These are phyloP conservation scores for Ophiocordyceps camponoti-rufipedis DNA, from an alignment of 2,329 filamentous ascomycete genomes.

Conservation along the genomic window DNA sequence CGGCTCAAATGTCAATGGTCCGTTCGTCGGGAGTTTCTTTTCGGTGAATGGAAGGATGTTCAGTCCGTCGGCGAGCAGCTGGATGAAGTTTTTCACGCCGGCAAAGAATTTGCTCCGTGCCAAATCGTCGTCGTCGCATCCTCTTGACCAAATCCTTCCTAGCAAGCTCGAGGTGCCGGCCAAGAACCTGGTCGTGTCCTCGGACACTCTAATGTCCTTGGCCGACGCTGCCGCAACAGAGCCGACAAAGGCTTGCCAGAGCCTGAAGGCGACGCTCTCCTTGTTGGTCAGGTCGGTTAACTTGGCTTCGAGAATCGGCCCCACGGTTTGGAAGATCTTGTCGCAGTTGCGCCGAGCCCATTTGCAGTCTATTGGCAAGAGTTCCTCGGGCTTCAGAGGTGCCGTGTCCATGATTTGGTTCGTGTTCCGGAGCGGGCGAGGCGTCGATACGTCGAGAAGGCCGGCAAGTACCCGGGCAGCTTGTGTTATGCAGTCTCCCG, in stretches of 20 bases:
- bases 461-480: constrained; percentile 53
- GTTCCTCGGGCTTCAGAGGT: constrained; percentile 46
- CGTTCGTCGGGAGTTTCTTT: constrained; percentile 32
- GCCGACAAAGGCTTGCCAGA: constrained; percentile 44
- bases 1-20: constrained; percentile 39
- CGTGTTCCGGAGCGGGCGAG: constrained; percentile 52
- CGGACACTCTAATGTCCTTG: constrained; percentile 80
- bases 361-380: constrained; percentile 69
- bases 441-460: constrained; percentile 42
- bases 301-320: constrained; percentile 39
- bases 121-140: constrained; percentile 23
- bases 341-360: constrained; percentile 64
- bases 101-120: constrained; percentile 32
- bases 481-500: constrained; percentile 34
- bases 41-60: constrained; percentile 45
- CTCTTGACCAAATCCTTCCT: constrained; percentile 42
- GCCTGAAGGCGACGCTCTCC: constrained; percentile 29
- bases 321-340: constrained; percentile 44
- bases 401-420: constrained; percentile 46
- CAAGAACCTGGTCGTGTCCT: constrained; percentile 66
- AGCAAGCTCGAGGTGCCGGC: constrained; percentile 53
- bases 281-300: constrained; percentile 44
- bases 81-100: constrained; percentile 31
- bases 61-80: constrained; percentile 29
- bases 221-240: constrained; percentile 49